These are phyloP conservation scores for Chlamydomonas sp. DNA, from an alignment of 139 green algal species.

Conservation along the genomic window DNA sequence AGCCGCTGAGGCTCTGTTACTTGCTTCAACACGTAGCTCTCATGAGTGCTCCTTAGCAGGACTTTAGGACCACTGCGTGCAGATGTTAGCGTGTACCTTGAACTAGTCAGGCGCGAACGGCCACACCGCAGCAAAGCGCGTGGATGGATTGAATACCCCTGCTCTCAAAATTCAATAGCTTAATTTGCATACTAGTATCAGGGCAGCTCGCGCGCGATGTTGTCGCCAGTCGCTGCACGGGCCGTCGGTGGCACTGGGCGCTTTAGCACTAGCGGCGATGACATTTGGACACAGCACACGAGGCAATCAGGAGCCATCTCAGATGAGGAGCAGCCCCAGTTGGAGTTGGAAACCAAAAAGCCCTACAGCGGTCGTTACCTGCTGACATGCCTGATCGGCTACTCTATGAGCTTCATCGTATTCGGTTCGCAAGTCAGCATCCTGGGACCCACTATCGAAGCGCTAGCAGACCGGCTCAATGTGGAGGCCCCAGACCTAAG, in stretches of 20 bases:
- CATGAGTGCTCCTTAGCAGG: no score
- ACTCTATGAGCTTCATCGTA: slow-evolving; percentile 57
- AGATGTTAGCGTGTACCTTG: no score
- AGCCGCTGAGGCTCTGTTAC: no score
- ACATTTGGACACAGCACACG: not conserved
- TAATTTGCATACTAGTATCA: no score
- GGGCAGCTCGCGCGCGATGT: not conserved
- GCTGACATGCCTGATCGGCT: slow-evolving; percentile 50
- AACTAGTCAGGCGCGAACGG: no score
- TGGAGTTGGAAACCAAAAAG: not conserved
- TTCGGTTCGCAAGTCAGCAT: slow-evolving; percentile 61
- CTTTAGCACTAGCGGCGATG: slow-evolving; percentile 15
- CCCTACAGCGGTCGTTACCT: slow-evolving; percentile 3
- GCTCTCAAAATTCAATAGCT: no score
- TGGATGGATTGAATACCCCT: no score
- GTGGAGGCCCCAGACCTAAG: slow-evolving; percentile 49
- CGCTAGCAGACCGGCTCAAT: slow-evolving; percentile 20
- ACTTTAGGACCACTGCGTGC: no score
- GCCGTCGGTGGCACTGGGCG: slow-evolving; percentile 15
- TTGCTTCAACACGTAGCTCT: no score
- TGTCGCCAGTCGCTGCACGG: not conserved
- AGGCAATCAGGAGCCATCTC: not conserved
- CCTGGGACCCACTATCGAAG: slow-evolving; percentile 53
- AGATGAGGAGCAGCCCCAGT: slow-evolving; percentile 11
- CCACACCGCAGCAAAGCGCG: no score